Conservation (phyloP, 2,329 filamentous ascomycete genomes). For the Domatiomyces catenatus region DNA sequence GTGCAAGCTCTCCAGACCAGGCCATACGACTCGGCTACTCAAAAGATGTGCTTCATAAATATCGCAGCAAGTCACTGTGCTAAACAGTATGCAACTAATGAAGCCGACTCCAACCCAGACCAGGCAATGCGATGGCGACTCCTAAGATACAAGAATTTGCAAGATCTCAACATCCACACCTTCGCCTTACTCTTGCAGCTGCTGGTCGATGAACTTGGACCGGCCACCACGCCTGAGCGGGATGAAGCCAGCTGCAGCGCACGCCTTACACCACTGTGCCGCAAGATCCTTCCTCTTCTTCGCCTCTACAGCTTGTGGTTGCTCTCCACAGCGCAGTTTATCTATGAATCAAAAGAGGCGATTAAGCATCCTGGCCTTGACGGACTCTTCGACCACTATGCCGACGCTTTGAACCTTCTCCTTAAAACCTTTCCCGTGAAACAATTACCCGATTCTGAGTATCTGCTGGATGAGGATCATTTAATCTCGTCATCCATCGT, state of each 20-base stretch:
- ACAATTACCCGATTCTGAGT: slow-evolving; percentile 40
- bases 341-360: neutral
- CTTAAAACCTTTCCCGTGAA: slow-evolving; percentile 43
- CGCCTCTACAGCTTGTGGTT: slow-evolving; percentile 57
- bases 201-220: slow-evolving; percentile 7
- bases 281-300: slow-evolving; percentile 46
- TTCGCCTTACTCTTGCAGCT: slow-evolving; percentile 16
- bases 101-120: neutral
- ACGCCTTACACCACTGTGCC: slow-evolving; percentile 41
- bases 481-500: slow-evolving; percentile 52
- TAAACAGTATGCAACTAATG: slow-evolving; percentile 18
- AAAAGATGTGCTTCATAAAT: slow-evolving; percentile 73
- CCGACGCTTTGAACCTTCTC: slow-evolving; percentile 45
- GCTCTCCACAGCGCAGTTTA: slow-evolving; percentile 28
- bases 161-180: slow-evolving; percentile 49
- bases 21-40: slow-evolving; percentile 47
- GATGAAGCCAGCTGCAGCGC: neutral
- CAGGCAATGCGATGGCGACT: neutral
- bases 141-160: slow-evolving; percentile 44
- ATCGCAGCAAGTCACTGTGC: slow-evolving; percentile 70
- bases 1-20: slow-evolving; percentile 56
- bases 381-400: slow-evolving; percentile 44
- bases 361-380: neutral
- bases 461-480: slow-evolving; percentile 54
- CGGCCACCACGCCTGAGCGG: neutral